Percentiles rank a stretch among this genome's conserved stretches.
Evolutionary conservation across 2,329 filamentous ascomycete species (phyloP).

Genomic region (Aspergillus ochraceus): DNA sequence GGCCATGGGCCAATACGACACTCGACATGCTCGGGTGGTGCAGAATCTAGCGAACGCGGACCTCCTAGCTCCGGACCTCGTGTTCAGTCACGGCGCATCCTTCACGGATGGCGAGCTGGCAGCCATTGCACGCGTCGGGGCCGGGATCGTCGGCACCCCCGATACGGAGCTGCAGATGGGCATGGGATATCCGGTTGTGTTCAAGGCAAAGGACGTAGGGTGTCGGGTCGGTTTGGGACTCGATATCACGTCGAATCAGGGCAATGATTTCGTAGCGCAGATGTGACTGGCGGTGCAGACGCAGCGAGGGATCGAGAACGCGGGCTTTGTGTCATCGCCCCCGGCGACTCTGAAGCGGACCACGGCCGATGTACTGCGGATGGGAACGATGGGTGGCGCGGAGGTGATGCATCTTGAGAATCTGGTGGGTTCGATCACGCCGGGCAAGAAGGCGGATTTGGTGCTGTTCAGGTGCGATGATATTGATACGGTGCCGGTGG

Average conservation of each 20-base stretch:
- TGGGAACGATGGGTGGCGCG: slow-evolving; percentile 4
- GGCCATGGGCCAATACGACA: not conserved
- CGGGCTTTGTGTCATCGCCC: not conserved
- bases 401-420: slow-evolving; percentile 10
- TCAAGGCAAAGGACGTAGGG: not conserved
- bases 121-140: not conserved
- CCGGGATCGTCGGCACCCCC: slow-evolving; percentile 2
- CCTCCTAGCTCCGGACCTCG: slow-evolving; percentile 1
- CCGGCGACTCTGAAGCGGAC: not conserved
- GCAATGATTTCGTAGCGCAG: slow-evolving; percentile 4
- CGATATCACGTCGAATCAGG: slow-evolving; percentile 9
- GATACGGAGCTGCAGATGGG: slow-evolving; percentile 11
- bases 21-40: not conserved
- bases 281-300: slow-evolving; percentile 5
- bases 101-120: slow-evolving; percentile 1
- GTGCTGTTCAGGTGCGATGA: slow-evolving; percentile 8
- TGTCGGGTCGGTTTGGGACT: slow-evolving; percentile 7
- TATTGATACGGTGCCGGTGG: slow-evolving; percentile 7
- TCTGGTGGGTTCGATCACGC: not conserved
- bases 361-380: slow-evolving; percentile 2
- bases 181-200: slow-evolving; percentile 7
- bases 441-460: slow-evolving; percentile 8
- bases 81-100: slow-evolving; percentile 5
- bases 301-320: slow-evolving; percentile 1
- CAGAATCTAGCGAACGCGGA: not conserved